phyloP scores from a whole-genome alignment of 2,329 filamentous ascomycete genomes.

The Colletotrichum magnum region DNA sequence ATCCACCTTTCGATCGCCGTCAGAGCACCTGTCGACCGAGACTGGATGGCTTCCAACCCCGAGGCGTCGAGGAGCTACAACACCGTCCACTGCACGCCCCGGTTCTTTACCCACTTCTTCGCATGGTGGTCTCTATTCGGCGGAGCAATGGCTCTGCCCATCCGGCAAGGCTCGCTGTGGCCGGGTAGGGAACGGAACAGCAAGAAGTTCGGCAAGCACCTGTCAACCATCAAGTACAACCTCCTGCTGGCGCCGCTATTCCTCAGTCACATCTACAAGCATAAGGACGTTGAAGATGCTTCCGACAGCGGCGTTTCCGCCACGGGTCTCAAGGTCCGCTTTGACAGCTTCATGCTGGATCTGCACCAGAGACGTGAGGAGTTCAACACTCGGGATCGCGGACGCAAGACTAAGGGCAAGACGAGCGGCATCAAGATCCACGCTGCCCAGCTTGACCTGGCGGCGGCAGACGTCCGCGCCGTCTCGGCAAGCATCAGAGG shows the following conservation, averaged over 20 bases:
- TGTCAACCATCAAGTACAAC: slow-evolving; percentile 99
- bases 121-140: slow-evolving; percentile 98
- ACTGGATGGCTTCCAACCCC: slow-evolving; percentile 84
- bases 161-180: slow-evolving; percentile 93
- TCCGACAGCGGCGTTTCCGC: slow-evolving; percentile 83
- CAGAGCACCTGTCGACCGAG: slow-evolving; percentile 85
- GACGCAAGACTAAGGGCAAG: slow-evolving; percentile 80
- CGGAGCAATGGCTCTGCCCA: slow-evolving; percentile 92
- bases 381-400: slow-evolving; percentile 85
- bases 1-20: slow-evolving; percentile 96
- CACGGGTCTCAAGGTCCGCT: slow-evolving; percentile 94
- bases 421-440: slow-evolving; percentile 97
- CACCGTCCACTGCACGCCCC: slow-evolving; percentile 91
- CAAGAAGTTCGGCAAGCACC: slow-evolving; percentile 97
- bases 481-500: slow-evolving; percentile 91
- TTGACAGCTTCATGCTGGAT: slow-evolving; percentile 98
- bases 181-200: slow-evolving; percentile 95
- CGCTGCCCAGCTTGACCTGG: slow-evolving; percentile 91
- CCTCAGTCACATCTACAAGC: slow-evolving; percentile 97
- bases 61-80: slow-evolving; percentile 93
- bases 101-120: slow-evolving; percentile 99
- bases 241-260: slow-evolving; percentile 92
- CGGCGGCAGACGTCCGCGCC: slow-evolving; percentile 91
- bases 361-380: slow-evolving; percentile 94
- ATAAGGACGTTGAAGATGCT: slow-evolving; percentile 94